Conservation (phyloP, 208 protist species). For the Leishmania braziliensis region DNA sequence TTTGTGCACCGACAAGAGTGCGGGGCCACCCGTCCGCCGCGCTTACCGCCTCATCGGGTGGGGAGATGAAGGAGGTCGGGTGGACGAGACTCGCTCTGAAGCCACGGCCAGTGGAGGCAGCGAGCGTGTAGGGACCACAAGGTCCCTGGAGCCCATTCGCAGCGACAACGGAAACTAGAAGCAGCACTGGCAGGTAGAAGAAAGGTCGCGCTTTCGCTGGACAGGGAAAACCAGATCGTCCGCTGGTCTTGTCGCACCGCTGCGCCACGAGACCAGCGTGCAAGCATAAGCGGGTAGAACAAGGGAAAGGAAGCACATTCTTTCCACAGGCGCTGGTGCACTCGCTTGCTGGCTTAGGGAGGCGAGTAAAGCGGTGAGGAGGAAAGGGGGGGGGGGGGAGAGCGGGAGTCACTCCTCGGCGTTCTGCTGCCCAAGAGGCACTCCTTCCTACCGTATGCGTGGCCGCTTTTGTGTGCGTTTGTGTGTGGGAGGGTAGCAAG, state of each 20-base stretch:
- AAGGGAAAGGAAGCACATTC: not conserved
- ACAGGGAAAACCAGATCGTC: not conserved
- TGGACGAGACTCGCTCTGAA: not conserved
- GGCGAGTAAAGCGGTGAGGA: not conserved
- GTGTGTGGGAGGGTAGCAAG: not conserved
- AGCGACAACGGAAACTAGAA: not conserved
- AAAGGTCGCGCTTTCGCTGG: not conserved
- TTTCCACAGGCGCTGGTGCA: not conserved
- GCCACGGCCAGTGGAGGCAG: not conserved
- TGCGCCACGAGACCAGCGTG: not conserved
- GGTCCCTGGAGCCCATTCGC: not conserved
- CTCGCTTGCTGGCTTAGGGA: not conserved
- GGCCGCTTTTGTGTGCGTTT: not conserved
- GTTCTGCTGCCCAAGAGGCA: not conserved
- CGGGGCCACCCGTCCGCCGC: not conserved
- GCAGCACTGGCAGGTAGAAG: not conserved
- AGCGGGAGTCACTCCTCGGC: not conserved
- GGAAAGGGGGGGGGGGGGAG: not conserved
- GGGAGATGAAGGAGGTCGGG: not conserved
- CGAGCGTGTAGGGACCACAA: not conserved
- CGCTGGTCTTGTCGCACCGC: not conserved
- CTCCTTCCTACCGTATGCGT: not conserved
- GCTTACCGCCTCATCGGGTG: not conserved
- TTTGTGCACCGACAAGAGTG: not conserved
- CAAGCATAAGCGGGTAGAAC: not conserved